Percentiles rank a stretch among this genome's conserved stretches.
Conservation (phyloP, 345 rosid species). For the Brassica carinata region DNA sequence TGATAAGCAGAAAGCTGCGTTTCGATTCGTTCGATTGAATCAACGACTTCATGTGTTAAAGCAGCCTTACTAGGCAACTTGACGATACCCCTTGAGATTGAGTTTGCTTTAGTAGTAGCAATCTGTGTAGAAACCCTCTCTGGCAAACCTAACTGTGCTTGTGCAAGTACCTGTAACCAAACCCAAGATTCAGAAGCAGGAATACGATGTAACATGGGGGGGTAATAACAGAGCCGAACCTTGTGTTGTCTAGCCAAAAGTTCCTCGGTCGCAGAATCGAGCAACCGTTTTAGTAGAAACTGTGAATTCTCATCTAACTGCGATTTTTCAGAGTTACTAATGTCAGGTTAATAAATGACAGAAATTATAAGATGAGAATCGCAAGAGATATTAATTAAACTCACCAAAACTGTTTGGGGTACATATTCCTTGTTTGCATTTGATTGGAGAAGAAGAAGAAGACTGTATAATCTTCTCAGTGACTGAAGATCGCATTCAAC, state of each 20-base stretch:
- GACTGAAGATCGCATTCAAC: conserved; percentile 51
- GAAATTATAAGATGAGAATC: not conserved
- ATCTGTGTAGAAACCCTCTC: not conserved
- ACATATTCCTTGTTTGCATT: conserved; percentile 18
- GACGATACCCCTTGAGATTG: not conserved
- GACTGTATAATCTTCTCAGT: conserved; percentile 50
- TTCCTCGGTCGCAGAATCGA: conserved; percentile 50
- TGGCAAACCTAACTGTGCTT: conserved; percentile 36
- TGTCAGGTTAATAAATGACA: not conserved
- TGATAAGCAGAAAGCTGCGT: conserved; percentile 46
- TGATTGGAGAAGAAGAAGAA: conserved; percentile 32
- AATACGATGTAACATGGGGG: not conserved
- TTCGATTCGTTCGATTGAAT: conserved; percentile 48
- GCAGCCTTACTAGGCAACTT: conserved; percentile 2
- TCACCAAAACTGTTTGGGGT: conserved; percentile 37
- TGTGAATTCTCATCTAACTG: conserved; percentile 53
- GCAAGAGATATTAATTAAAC: conserved; percentile 7
- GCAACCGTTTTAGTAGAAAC: conserved; percentile 49
- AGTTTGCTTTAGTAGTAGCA: not conserved
- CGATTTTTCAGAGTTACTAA: not conserved
- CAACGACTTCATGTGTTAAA: conserved; percentile 35
- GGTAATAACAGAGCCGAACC: conserved; percentile 27
- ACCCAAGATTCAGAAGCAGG: not conserved
- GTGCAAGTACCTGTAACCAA: conserved; percentile 43
- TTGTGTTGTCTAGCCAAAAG: conserved; percentile 41